Evolutionary conservation across 805 yeast genomes (phyloP), one percentile per base, ranked within the genome.

Genomic region (Ogataea philodendri): DNA sequence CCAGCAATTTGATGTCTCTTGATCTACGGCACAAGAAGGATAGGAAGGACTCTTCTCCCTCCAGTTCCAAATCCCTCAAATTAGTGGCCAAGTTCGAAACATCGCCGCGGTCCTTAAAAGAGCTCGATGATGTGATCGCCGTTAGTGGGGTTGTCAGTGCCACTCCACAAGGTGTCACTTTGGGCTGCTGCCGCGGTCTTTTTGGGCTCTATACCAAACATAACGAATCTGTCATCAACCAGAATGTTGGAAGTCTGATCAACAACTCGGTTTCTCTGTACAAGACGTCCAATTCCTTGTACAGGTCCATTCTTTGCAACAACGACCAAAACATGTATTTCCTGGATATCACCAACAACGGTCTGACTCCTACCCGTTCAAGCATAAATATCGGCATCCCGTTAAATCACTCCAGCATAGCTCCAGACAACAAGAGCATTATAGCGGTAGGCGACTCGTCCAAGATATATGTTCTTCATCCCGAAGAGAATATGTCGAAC

Each of bases 381-480:
- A 61, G 71, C 29, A 51, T 77, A 42, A 55, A 72, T 42, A 67
- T 79, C 37, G 78, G 77, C 26, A 74, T 78, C 25, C 81, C 94
- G 4, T 66, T 88, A 41, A 89, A 89, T 52, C 84, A 84, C 55
- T 80, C 88, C 1, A 72, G 76, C 19, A 59, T 77, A 22, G 78
- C 84, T 15, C 86, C 84, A 18, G 85, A 80, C 54, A 65, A 64
- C 19, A 70, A 73, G 49, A 70, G 70, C 1, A 56, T 79, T 45
- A 67, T 78, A 1, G 81, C 81, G 2, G 80, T 89, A 17, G 96
- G 97, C 2, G 97, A 89, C 57, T 70, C 82, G 5, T 69, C 81
- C 9, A 70, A 76, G 22, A 72, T 89, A 21, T 80, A 75, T 28
- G 46, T 89, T 22, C 49, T 72, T 15, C 78, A 75, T 42, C 70